Base-by-base conservation (phyloP, 2,329 filamentous ascomycete genomes). In the Penicillium sp. region DNA sequence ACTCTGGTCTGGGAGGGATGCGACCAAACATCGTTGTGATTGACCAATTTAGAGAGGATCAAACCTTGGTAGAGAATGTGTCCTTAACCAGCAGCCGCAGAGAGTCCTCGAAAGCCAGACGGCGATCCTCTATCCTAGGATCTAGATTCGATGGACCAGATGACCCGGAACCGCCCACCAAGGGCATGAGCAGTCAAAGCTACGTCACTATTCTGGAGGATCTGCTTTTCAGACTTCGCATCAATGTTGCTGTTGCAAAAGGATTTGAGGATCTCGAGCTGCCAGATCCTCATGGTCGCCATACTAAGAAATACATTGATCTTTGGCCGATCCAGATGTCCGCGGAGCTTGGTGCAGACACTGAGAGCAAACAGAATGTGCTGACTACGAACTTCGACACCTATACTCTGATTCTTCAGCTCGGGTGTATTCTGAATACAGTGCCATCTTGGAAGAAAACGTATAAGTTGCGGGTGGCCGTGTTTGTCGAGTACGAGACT, bases 291-390 rank as follows among this genome's bases (percentile, higher is more conserved):
- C 79, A 85, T 34, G 81, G 80, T 3, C 67, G 70, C 16, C 84
- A 87, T 49, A 78, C 77, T 3, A 93, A 93, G 68, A 90, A 86
- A 65, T 93, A 88, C 66, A 90, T 96, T 57, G 91, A 96, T 66
- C 76, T 96, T 4, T 96, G 91, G 91, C 91, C 91, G 0, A 94
- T 96, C 49, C 92, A 96, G 62, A 96, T 96, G 90, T 93, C 91
- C 5, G 91, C 91, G 1, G 90, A 93, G 64, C 83, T 94, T 29
- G 83, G 85, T 0, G 79, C 87, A 1, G 86, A 88, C 59, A 82
- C 81, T 1, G 83, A 85, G 67, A 86, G 81, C 59, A 82, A 81
- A 55, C 77, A 81, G 57, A 86, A 85, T 64, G 80, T 94, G 5
- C 72, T 93, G 51, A 95, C 91, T 0, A 94, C 90, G 0, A 96